phyloP scores from a whole-genome alignment of 306 rosid species.

The Quercus parvula region DNA sequence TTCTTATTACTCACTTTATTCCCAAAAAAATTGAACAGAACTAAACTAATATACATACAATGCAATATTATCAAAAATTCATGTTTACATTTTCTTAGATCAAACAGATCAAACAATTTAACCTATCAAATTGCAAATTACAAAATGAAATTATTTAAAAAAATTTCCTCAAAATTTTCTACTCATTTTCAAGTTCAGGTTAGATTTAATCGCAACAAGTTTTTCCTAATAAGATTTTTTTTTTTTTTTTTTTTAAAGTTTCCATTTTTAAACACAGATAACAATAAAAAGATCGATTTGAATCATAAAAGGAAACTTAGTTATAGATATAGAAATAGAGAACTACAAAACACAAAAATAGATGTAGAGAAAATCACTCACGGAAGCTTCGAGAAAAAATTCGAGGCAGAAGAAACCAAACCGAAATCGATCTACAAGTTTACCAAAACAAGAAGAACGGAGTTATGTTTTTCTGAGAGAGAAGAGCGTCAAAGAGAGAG shows the following conservation, averaged over 20 bases:
- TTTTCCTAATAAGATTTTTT: neutral
- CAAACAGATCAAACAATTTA: neutral
- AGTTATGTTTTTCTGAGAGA: neutral
- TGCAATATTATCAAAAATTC: too few relatives aligned
- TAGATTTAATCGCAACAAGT: neutral
- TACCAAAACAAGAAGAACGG: neutral
- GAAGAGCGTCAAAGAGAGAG: slow-evolving; percentile 9
- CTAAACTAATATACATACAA: neutral
- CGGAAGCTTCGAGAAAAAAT: slow-evolving; percentile 18
- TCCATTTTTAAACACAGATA: slow-evolving; percentile 4
- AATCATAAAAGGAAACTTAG: slow-evolving; percentile 22
- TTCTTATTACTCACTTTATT: too few relatives aligned
- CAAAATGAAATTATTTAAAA: neutral
- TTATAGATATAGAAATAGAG: neutral
- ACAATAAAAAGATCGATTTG: neutral
- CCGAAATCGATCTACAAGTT: slow-evolving; percentile 24
- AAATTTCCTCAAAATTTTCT: neutral
- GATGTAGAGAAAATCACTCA: slow-evolving; percentile 20
- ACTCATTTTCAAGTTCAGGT: neutral
- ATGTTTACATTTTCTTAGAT: neutral
- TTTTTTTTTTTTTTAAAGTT: neutral
- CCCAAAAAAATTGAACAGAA: neutral
- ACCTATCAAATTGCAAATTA: neutral
- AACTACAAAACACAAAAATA: neutral
- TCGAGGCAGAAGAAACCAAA: neutral